Evolutionary conservation across 148 eudicot species (phyloP), one percentile per base, ranked within the genome.

Genomic region (Cornus kousa): DNA sequence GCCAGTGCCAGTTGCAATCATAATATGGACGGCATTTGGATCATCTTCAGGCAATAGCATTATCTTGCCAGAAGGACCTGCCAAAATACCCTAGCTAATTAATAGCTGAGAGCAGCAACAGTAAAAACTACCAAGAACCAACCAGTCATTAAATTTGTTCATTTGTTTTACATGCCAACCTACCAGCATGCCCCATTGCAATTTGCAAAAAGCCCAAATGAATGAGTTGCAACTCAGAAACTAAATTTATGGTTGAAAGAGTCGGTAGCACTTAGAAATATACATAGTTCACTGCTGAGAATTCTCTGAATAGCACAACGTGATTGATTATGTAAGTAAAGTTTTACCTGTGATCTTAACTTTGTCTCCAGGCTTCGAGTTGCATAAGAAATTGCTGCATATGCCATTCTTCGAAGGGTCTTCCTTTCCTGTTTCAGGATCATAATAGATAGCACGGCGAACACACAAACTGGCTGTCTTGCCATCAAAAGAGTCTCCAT

Each of bases 1-100:
- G 64, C 98, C 98, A 0, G 97, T 94, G 39, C 98, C 98, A n/a
- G 98, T 94, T 8, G 89, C 98, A 62, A 94, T 93, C 98, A 94
- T 94, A 55, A 94, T 94, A 90, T 94, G 98, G 83, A 94, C 93
- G 31, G 97, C 95, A 11, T 81, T 90, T 33, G 90, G 94, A 74
- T 94, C 88, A 0, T 93, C 90, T 83, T 94, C 98, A 10, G 98
- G 98, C 62, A 94, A 85, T 71, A 94, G 98, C 97, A 94, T 92
- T 53, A 94, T 89, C 84, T 94, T 94, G 16, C 98, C 98, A 39
- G 98, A 91, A 33, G 98, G 98, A 73, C 98, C 98, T 94, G 87
- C 74, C 79, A 81, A 79, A 67, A 22, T 28, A 74, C 64, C n/a
- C 9, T 67, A 22, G 55, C 33, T 77, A 77, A 33, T 67, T 13